phyloP scores from a whole-genome alignment of 805 yeast genomes.

The Candida ovalis region DNA sequence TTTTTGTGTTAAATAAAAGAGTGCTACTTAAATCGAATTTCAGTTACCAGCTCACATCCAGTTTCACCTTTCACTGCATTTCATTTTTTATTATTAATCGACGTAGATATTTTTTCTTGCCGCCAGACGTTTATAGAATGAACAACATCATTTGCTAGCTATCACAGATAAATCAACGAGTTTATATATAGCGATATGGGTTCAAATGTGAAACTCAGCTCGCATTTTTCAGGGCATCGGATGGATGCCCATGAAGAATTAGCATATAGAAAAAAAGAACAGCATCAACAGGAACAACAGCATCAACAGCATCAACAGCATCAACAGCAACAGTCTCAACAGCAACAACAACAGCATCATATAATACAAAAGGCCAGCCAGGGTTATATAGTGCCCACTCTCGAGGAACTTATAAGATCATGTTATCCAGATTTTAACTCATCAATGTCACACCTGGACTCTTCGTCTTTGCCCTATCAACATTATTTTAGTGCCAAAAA shows the following conservation, averaged over 20 bases:
- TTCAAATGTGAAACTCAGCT: not conserved
- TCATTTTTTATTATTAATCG: too few relatives aligned
- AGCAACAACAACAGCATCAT: not conserved
- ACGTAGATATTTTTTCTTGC: not conserved
- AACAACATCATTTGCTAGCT: not conserved
- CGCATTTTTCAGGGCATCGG: not conserved
- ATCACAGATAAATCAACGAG: not conserved
- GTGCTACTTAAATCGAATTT: too few relatives aligned
- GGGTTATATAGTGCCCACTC: constrained; percentile 8
- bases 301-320: not conserved
- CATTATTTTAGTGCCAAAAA: constrained; percentile 7
- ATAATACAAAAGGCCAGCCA: not conserved
- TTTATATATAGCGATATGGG: not conserved
- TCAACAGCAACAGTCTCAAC: not conserved
- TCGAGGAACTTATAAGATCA: constrained; percentile 13
- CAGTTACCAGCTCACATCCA: too few relatives aligned
- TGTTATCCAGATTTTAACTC: constrained; percentile 7
- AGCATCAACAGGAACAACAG: not conserved
- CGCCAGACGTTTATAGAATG: not conserved
- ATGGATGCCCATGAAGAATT: not conserved
- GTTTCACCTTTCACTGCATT: too few relatives aligned
- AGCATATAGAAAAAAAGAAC: not conserved
- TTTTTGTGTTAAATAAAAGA: too few relatives aligned
- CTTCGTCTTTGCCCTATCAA: not conserved
- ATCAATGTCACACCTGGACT: constrained; percentile 2